Base-by-base conservation (phyloP, 371 early-diverging fungal species). In the Globomyces sp. region DNA sequence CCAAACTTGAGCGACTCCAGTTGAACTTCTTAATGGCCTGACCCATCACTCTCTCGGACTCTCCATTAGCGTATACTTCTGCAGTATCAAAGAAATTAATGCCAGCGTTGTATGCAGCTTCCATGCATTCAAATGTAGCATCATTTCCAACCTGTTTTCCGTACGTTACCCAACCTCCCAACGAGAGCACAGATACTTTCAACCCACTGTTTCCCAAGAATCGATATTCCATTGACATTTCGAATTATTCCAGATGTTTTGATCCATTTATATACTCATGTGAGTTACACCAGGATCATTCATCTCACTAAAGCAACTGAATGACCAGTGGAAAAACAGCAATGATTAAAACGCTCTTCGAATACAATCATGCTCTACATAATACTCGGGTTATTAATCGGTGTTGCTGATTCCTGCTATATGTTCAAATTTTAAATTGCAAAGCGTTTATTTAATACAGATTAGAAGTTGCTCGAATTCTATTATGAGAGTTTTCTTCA, bases 71-170 rank as follows among this genome's bases (percentile, higher is more conserved):
- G 36, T 47, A 67, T 39, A 55, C 71, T 63, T 73, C 73, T 36
- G 70, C 77, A 44, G 87, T 91, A 75, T 91, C 93, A 71, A 93
- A 93, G 73, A 88, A 89, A 75, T 92, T 93, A 66, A 92, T 83
- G 39, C 93, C 93, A 46, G 80, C 68, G 44, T 91, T 88, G 65
- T 85, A 85, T 3, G 92, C 90, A 4, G 84, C 82, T 59, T 85
- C 82, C 71, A 92, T 84, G 72, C 90, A 89, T 63, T 86, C 81
- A 40, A 81, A 75, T 0, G 90, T 68, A 3, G 82, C 58, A 76
- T 80, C 64, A n/a, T 76, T 47, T 41, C 55, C 68, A 58, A 77
- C 71, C 51, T 70, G 73, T n/a, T 64, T 65, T 13, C 79, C 81
- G 47, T 75, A 74, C 2, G 79, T 77, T 46, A 80, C 61, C 85